Percentiles rank a stretch among this genome's conserved stretches.
phyloP scores from a whole-genome alignment of 805 yeast genomes.

The Wickerhamiella lipophila region DNA sequence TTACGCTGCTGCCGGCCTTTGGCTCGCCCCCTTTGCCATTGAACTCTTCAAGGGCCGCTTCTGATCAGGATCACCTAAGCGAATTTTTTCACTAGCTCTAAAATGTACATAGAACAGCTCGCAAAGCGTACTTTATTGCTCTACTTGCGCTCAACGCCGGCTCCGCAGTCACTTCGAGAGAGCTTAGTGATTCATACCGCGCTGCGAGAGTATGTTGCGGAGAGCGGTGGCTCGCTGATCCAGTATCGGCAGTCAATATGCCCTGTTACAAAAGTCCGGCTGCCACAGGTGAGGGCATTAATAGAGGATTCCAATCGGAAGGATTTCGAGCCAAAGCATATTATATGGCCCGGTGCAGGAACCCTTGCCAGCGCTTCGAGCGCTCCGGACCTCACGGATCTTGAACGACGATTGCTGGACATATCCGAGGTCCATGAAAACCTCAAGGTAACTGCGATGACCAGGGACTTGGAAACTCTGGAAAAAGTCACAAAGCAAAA shows the following conservation, averaged over 20 bases:
- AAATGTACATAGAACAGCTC: slow-evolving; percentile 13
- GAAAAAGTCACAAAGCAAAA: neutral
- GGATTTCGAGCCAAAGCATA: neutral
- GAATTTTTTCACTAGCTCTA: neutral
- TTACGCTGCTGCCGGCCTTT: slow-evolving; percentile 29
- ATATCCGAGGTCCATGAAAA: neutral
- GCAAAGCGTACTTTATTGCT: slow-evolving; percentile 18
- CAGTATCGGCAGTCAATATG: slow-evolving; percentile 25
- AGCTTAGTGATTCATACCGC: slow-evolving; percentile 15
- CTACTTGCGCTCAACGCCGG: slow-evolving; percentile 18
- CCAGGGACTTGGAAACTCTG: slow-evolving; percentile 14
- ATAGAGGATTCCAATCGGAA: slow-evolving; percentile 21
- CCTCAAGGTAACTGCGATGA: slow-evolving; percentile 12
- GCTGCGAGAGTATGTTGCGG: slow-evolving; percentile 14
- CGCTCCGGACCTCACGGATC: slow-evolving; percentile 2
- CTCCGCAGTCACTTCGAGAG: slow-evolving; percentile 18
- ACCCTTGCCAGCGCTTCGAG: neutral
- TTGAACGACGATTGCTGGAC: slow-evolving; percentile 9
- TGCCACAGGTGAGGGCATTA: slow-evolving; percentile 21
- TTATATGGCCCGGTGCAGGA: neutral
- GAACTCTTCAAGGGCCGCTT: slow-evolving; percentile 31
- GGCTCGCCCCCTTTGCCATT: slow-evolving; percentile 32
- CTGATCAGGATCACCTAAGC: slow-evolving; percentile 20
- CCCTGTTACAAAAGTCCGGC: slow-evolving; percentile 26
- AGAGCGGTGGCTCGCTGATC: slow-evolving; percentile 20